Base-by-base conservation (phyloP, 2,329 filamentous ascomycete species). In the Penicillium sp. region DNA sequence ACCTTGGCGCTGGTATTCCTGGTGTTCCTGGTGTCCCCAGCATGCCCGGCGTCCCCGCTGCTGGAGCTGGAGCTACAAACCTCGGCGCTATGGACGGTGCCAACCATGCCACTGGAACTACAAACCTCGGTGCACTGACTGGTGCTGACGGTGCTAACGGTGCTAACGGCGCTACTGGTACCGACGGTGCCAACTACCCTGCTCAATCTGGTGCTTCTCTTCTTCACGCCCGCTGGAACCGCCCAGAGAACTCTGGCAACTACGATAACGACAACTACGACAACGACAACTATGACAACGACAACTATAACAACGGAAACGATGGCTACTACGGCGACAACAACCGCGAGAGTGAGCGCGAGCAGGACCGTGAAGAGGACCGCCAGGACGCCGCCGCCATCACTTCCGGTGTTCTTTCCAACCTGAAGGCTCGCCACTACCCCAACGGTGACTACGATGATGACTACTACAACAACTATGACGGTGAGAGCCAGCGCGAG, bases 381-480 rank as follows among this genome's bases (percentile, higher is more conserved):
- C 43, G 50, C 16, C 37, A 53, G 42, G 43, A 44, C 19, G 50
- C 50, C 19, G 47, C 47, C 13, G 48, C 22, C 26, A 39, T 42
- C 19, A 42, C 39, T 3, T 14, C 33, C 9, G 19, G 13, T 50
- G 35, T 42, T 10, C 22, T 50, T 16, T 22, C 33, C 22, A 42
- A 50, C 48, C 14, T 50, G 22, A 50, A 50, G 48, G 48, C 48
- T 22, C 48, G 48, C 35, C 13, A 50, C 48, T 37, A 49, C 27
- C 46, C 46, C 19, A 14, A 33, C 9, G 27, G 31, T 21, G 45
- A 48, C 7, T 31, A 48, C 26, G 7, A 55, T 14, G 16, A 45
- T 47, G 2, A 47, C 56, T 9, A 58, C 13, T 49, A 60, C 54
- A 63, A 68, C 33, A 53, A 57, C 22, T 39, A 63, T 33, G 62